These are phyloP conservation scores for Anacardium occidentale DNA, from an alignment of 345 rosid species.

Conservation along the genomic window DNA sequence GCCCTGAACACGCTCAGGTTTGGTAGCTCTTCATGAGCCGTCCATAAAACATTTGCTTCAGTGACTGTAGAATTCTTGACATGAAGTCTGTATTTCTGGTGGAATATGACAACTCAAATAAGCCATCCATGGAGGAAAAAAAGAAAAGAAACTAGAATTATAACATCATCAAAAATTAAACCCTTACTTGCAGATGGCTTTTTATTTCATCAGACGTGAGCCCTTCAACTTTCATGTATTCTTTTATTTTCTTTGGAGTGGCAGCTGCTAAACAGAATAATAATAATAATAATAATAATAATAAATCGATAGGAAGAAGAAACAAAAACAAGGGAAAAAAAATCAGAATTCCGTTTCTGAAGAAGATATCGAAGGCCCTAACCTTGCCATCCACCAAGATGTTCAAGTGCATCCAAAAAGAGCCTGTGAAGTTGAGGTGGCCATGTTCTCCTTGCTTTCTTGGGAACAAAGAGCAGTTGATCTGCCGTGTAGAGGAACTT, in stretches of 20 bases:
- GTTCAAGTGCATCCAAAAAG: slow-evolving; percentile 65
- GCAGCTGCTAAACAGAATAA: slow-evolving; percentile 47
- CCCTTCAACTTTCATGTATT: slow-evolving; percentile 78
- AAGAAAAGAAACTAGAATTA: neutral
- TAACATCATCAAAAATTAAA: neutral
- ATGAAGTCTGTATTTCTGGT: slow-evolving; percentile 84
- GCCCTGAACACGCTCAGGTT: slow-evolving; percentile 45
- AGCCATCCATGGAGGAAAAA: slow-evolving; percentile 14
- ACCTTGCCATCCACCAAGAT: slow-evolving; percentile 77
- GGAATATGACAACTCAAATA: slow-evolving; percentile 13
- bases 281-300: too few relatives aligned
- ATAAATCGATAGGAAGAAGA: too few relatives aligned
- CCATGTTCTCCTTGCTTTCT: slow-evolving; percentile 83
- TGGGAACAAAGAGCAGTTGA: neutral
- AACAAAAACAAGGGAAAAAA: neutral
- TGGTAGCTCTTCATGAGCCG: slow-evolving; percentile 36
- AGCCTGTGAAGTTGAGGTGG: slow-evolving; percentile 74
- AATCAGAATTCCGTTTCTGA: too few relatives aligned
- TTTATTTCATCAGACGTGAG: slow-evolving; percentile 91
- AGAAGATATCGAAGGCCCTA: slow-evolving; percentile 15
- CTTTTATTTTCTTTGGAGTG: slow-evolving; percentile 80
- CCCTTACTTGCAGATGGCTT: slow-evolving; percentile 81
- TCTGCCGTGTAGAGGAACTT: neutral
- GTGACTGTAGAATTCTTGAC: slow-evolving; percentile 35
- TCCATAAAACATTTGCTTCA: slow-evolving; percentile 25